A percentile compares a stretch with the other conserved stretches of the same genome.
Evolutionary conservation across 805 yeast species (phyloP).

Genomic region (Kockiozyma suomiensis): DNA sequence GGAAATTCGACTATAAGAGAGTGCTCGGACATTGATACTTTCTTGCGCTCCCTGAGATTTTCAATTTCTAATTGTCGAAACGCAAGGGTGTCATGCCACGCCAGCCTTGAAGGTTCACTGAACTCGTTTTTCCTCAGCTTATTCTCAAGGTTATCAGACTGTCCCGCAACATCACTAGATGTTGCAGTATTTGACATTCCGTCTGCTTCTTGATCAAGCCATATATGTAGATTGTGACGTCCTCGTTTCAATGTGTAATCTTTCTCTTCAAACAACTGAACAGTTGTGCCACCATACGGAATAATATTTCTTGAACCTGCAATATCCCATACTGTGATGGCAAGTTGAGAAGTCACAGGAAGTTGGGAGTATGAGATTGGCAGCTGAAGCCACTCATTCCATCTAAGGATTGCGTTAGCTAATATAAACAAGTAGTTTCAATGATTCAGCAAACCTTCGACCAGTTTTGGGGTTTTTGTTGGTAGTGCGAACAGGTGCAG

Average conservation of each 20-base stretch:
- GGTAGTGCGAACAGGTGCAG: slow-evolving; percentile 54
- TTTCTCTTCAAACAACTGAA: slow-evolving; percentile 58
- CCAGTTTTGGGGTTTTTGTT: slow-evolving; percentile 50
- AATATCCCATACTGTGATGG: slow-evolving; percentile 69
- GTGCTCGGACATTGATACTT: slow-evolving; percentile 35
- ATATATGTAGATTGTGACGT: slow-evolving; percentile 58
- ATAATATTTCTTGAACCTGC: slow-evolving; percentile 52
- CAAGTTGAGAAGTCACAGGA: slow-evolving; percentile 62
- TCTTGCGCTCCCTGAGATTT: slow-evolving; percentile 35
- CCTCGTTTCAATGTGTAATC: slow-evolving; percentile 71
- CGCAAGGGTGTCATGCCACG: slow-evolving; percentile 76
- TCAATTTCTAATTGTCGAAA: slow-evolving; percentile 56
- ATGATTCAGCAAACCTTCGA: slow-evolving; percentile 13
- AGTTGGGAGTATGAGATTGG: slow-evolving; percentile 74
- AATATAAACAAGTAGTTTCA: neutral
- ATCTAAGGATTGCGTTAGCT: slow-evolving; percentile 40
- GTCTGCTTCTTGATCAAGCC: slow-evolving; percentile 45
- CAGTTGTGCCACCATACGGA: slow-evolving; percentile 62
- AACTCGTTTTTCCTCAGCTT: slow-evolving; percentile 58
- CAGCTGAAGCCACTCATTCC: slow-evolving; percentile 74
- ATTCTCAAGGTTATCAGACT: slow-evolving; percentile 54
- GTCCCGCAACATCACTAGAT: slow-evolving; percentile 36
- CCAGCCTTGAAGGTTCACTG: slow-evolving; percentile 61
- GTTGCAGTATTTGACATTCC: slow-evolving; percentile 40
- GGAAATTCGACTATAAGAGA: slow-evolving; percentile 59